These are phyloP conservation scores for Cytospora schulzeri DNA, from an alignment of 2,329 filamentous ascomycete species.

Conservation along the genomic window DNA sequence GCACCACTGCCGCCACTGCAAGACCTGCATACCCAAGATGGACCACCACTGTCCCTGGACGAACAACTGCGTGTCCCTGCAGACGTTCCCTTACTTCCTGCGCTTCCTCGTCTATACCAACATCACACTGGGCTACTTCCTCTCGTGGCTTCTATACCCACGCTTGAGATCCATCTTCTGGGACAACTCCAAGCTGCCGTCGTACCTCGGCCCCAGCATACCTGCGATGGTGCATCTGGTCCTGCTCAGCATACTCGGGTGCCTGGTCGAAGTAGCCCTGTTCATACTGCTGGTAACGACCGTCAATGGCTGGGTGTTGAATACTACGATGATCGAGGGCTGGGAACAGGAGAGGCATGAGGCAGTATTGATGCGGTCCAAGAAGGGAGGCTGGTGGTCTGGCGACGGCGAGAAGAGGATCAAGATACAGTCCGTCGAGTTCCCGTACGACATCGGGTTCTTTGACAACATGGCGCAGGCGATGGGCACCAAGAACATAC, in stretches of 20 bases:
- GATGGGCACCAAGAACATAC: slow-evolving; percentile 69
- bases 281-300: slow-evolving; percentile 67
- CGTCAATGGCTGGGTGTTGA: slow-evolving; percentile 62
- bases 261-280: slow-evolving; percentile 63
- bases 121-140: slow-evolving; percentile 59
- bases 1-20: slow-evolving; percentile 80
- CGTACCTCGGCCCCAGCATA: slow-evolving; percentile 71
- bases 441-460: slow-evolving; percentile 79
- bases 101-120: slow-evolving; percentile 76
- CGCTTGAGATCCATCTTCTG: slow-evolving; percentile 62
- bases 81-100: slow-evolving; percentile 79
- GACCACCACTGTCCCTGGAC: slow-evolving; percentile 90
- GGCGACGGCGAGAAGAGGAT: slow-evolving; percentile 34
- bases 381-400: slow-evolving; percentile 46
- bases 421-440: slow-evolving; percentile 67
- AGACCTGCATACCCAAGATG: slow-evolving; percentile 77
- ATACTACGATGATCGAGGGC: slow-evolving; percentile 78
- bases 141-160: slow-evolving; percentile 62
- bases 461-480: slow-evolving; percentile 73
- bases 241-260: slow-evolving; percentile 58
- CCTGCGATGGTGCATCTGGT: slow-evolving; percentile 63
- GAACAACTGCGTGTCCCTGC: slow-evolving; percentile 78
- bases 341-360: slow-evolving; percentile 73
- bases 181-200: slow-evolving; percentile 65
- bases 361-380: slow-evolving; percentile 51